Evolutionary conservation across 768 basidiomycete genomes (phyloP).

Genomic region (Tylopilus sp.): DNA sequence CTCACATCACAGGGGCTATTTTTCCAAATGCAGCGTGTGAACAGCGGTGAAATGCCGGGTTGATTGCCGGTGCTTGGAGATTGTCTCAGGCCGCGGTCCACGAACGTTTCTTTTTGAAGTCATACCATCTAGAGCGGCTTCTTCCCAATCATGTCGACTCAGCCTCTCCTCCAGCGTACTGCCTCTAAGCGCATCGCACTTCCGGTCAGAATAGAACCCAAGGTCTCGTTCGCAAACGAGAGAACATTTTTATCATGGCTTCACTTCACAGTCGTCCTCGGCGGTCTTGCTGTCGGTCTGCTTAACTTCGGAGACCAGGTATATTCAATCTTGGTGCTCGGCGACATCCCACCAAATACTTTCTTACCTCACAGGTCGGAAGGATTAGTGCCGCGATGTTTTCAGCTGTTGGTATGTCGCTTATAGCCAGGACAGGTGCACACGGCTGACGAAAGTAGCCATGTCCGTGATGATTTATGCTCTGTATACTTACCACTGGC

Average conservation of each 20-base stretch:
- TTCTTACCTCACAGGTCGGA: constrained; percentile 57
- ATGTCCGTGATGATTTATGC: constrained; percentile 98
- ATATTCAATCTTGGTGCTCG: neutral
- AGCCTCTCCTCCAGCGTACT: constrained; percentile 94
- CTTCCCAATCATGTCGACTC: constrained; percentile 75
- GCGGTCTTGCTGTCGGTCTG: constrained; percentile 91
- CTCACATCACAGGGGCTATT: constrained; percentile 16
- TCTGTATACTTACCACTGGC: constrained; percentile 93
- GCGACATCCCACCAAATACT: neutral
- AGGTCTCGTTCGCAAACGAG: constrained; percentile 93
- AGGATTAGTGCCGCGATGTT: constrained; percentile 97
- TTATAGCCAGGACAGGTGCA: neutral
- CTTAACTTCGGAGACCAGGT: constrained; percentile 98
- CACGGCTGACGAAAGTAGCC: constrained; percentile 46
- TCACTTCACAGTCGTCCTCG: constrained; percentile 96
- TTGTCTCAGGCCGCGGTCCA: neutral
- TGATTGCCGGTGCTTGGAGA: neutral
- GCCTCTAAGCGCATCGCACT: constrained; percentile 93
- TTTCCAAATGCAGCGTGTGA: too few relatives aligned
- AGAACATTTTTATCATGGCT: constrained; percentile 98
- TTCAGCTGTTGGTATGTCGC: constrained; percentile 78
- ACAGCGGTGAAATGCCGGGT: constrained; percentile 15
- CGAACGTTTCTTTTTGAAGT: too few relatives aligned
- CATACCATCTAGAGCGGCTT: too few relatives aligned
- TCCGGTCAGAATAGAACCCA: constrained; percentile 91